phyloP scores from a whole-genome alignment of 306 rosid genomes.

The Argentina anserina region DNA sequence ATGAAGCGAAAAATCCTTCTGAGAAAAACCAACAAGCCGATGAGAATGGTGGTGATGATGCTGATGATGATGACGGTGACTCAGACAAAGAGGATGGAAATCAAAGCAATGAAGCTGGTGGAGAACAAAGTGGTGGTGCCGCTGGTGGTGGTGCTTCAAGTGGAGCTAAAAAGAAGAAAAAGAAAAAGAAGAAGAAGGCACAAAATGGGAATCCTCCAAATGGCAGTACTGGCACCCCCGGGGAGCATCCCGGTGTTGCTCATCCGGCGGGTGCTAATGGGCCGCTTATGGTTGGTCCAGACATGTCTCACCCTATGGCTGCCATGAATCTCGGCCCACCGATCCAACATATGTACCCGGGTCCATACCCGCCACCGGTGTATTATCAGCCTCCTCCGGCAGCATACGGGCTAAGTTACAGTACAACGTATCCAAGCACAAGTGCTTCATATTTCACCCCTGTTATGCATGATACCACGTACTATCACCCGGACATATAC shows the following conservation, averaged over 20 bases:
- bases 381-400: constrained; percentile 37
- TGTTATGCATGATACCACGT: constrained; percentile 43
- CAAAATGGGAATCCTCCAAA: constrained; percentile 24
- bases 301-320: constrained; percentile 2
- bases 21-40: constrained; percentile 4
- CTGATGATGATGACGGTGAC: constrained; percentile 13
- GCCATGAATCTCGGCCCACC: constrained; percentile 39
- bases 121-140: constrained; percentile 11
- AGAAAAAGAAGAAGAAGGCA: constrained; percentile 62
- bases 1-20: neutral
- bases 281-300: constrained; percentile 13
- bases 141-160: constrained; percentile 4
- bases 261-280: constrained; percentile 3
- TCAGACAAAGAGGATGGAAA: constrained; percentile 15
- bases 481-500: constrained; percentile 22
- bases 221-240: constrained; percentile 13
- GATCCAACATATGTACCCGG: constrained; percentile 39
- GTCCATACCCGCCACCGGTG: constrained; percentile 40
- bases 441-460: constrained; percentile 44
- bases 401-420: constrained; percentile 54
- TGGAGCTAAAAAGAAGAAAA: constrained; percentile 63
- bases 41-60: constrained; percentile 25
- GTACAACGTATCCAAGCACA: constrained; percentile 47
- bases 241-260: constrained; percentile 16
- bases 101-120: constrained; percentile 24